Evolutionary conservation across 1,284 basidiomycete species (phyloP), one percentile per base, ranked within the genome.

Genomic region (Ceratobasidium sp.): DNA sequence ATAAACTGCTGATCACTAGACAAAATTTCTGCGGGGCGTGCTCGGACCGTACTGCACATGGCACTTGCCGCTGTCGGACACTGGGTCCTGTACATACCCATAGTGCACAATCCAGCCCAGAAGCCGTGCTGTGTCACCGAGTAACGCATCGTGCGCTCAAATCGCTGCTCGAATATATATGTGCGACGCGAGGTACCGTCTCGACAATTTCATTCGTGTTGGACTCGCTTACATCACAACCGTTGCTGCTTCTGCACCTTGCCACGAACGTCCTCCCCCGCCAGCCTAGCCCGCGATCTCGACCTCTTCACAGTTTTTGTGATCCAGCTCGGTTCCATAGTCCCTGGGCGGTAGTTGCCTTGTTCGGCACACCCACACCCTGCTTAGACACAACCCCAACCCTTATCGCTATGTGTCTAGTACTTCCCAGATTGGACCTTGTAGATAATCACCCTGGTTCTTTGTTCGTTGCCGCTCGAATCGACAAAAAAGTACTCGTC

Each of bases 51-150:
- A 9, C 24, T 13, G 19, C 27, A 61, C n/a, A 6, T 3, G 54
- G 11, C 29, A 29, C 11, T 22, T 31, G 39, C 34, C 58, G 58
- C 58, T 39, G 34, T 61, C 58, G 58, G 58, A 61, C 54, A 41
- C 31, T 61, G 37, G 58, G 58, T 39, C 37, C 31, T 59, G 37
- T 59, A 59, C 37, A 31, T 34, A 34, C 31, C 56, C 24, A 16
- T 51, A 51, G n/a, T n/a, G n/a, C n/a, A 22, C 49, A 24, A 24
- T 2, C 49, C 37, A 13, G 58, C 4, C 58, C 39, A 61, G 58
- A 61, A 61, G 58, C 58, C 24, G 1, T n/a, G 31, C 31, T 34
- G 14, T 61, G 58, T 61, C 58, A 61, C 58, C 58, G 58, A 61
- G 49, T 11, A 53, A 53, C 49, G 19, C 1, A 53, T 53, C 49